Base-by-base conservation (phyloP, 2,329 filamentous ascomycete genomes). In the Colletotrichum sp. region DNA sequence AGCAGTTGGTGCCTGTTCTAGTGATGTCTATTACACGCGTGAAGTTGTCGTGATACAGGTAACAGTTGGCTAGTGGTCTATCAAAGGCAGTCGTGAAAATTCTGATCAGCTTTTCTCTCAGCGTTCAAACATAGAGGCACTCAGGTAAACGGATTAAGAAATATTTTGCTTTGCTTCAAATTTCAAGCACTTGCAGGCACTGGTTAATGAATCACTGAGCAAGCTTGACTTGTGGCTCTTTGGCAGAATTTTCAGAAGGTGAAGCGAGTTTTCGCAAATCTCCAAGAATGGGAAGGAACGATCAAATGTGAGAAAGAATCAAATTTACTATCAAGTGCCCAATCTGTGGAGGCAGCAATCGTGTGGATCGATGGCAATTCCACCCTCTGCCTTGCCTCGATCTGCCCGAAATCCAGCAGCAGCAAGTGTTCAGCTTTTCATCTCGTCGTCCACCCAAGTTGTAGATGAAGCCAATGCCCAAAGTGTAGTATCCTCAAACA, bases 71-170 rank as follows among this genome's bases (percentile, higher is more conserved):
- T 22, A 3, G 11, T 25, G n/a, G n/a, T 13, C 44, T 22, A 5
- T 22, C 11, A 52, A 52, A 52, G n/a, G 44, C 1, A 1, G 2
- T 22, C 2, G 3, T 52, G n/a, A 52, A 52, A 22, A 5, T 52
- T 13, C 6, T 1, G 1, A 52, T 22, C 44, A 48, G 9, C 11
- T 2, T 22, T 4, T 1, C 19, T 22, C 19, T 3, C 44, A 52
- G 3, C 13, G 2, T 52, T 52, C n/a, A 52, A 52, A 8, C 3
- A 52, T 0, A 13, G 44, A 52, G n/a, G n/a, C 11, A 2, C 44
- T 13, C 4, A 0, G 44, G 2, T 22, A 1, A 3, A 13, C 11
- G n/a, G 11, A 22, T 25, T 8, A 52, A 52, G 11, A 22, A 1
- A 2, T 22, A 3, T 12, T 22, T 1, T 22, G 2, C 44, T 22